Evolutionary conservation across 768 basidiomycete species (phyloP).

Genomic region (Brasilioporus rufonigricans): DNA sequence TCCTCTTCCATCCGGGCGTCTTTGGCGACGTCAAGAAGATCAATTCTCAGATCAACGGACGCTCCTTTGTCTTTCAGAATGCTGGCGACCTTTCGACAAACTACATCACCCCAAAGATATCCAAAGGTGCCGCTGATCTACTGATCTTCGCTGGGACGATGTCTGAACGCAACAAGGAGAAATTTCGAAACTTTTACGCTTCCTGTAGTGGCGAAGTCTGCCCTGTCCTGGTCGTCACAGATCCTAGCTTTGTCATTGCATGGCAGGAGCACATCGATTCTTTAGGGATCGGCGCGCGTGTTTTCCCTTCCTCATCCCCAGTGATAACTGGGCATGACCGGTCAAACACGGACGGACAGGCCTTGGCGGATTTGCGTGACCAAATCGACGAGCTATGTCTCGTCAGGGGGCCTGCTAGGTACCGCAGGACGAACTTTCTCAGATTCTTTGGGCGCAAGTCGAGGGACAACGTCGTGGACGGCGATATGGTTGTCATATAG

Average conservation of each 20-base stretch:
- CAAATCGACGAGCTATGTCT: conserved; percentile 25
- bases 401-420: conserved; percentile 21
- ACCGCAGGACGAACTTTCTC: conserved; percentile 12
- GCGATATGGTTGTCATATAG: neutral
- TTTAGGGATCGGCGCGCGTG: conserved; percentile 14
- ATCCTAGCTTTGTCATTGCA: neutral
- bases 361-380: conserved; percentile 1
- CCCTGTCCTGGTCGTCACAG: conserved; percentile 24
- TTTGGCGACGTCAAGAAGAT: conserved; percentile 19
- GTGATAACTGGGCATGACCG: neutral
- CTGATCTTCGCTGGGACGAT: conserved; percentile 20
- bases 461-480: conserved; percentile 6
- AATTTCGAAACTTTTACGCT: conserved; percentile 13
- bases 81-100: conserved; percentile 15
- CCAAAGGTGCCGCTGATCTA: conserved; percentile 26
- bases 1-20: conserved; percentile 11
- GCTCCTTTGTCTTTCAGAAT: conserved; percentile 21
- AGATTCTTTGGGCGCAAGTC: conserved; percentile 12
- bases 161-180: conserved; percentile 8
- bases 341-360: neutral
- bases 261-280: conserved; percentile 13
- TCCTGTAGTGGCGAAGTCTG: conserved; percentile 23
- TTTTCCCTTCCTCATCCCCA: conserved; percentile 7
- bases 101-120: conserved; percentile 14
- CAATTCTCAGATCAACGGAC: conserved; percentile 22